These are phyloP conservation scores for Prunus yedoensis DNA, from an alignment of 331 rosid genomes.

Conservation along the genomic window DNA sequence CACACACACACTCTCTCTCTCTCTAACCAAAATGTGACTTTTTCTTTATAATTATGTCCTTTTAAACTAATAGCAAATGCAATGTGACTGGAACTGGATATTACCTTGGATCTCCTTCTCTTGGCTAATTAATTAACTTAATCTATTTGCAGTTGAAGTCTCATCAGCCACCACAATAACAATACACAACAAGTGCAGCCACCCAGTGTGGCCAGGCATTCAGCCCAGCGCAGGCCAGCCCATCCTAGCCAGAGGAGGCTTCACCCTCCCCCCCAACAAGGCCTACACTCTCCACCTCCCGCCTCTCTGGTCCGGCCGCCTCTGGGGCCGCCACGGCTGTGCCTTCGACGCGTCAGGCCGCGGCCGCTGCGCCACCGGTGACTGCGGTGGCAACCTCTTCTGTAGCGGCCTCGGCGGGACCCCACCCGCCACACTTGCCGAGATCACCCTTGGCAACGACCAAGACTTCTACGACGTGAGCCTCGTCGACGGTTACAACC, in stretches of 20 bases:
- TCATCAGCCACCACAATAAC: constrained; percentile 49
- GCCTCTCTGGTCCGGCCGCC: constrained; percentile 89
- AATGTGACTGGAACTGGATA: too few species aligned
- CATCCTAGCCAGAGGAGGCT: constrained; percentile 78
- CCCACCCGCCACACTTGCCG: constrained; percentile 89
- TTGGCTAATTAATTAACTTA: not conserved
- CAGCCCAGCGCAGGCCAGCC: constrained; percentile 88
- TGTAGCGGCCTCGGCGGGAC: constrained; percentile 84
- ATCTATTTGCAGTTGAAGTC: constrained; percentile 20
- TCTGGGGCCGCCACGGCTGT: constrained; percentile 98
- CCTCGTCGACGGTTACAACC: constrained; percentile 88
- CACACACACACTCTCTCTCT: too few species aligned
- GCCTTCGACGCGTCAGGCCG: constrained; percentile 70
- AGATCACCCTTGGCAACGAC: constrained; percentile 78
- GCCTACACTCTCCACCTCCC: constrained; percentile 62
- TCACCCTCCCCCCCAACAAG: constrained; percentile 59
- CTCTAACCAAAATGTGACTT: constrained; percentile 9
- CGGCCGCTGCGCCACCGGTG: constrained; percentile 87
- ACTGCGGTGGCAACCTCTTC: constrained; percentile 86
- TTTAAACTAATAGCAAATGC: too few species aligned
- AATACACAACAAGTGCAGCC: constrained; percentile 65
- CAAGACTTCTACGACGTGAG: constrained; percentile 94
- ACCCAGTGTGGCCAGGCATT: constrained; percentile 94
- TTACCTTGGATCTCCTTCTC: too few species aligned
- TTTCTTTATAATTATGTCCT: too few species aligned